A percentile compares a stretch with the other conserved stretches of the same genome.
Conservation (phyloP, 1,139 yeast genomes). For the Suhomyces chickasaworum region DNA sequence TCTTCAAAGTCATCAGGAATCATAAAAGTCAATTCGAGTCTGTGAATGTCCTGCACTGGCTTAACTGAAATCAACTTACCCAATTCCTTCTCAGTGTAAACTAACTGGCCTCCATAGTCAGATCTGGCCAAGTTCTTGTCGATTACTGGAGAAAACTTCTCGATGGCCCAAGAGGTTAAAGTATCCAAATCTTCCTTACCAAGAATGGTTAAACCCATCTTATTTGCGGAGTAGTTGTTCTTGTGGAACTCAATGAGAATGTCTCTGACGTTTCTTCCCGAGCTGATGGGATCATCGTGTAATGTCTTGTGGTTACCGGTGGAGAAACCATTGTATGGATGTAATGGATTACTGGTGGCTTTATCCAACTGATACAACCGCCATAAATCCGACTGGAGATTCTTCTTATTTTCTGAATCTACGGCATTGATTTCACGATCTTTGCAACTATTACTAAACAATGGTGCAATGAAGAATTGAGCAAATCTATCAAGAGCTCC, state of each 20-base stretch:
- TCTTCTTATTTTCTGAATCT: constrained; percentile 93
- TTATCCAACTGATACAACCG: constrained; percentile 84
- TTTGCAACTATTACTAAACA: constrained; percentile 78
- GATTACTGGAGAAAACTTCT: constrained; percentile 64
- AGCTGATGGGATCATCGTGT: constrained; percentile 52
- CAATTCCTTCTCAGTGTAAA: constrained; percentile 47
- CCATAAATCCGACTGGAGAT: constrained; percentile 88
- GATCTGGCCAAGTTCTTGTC: constrained; percentile 58
- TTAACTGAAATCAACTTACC: constrained; percentile 62
- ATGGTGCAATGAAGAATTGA: constrained; percentile 85
- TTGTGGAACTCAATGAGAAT: constrained; percentile 63
- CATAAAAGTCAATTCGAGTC: constrained; percentile 65
- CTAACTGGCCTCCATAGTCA: constrained; percentile 37
- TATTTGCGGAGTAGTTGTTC: constrained; percentile 68
- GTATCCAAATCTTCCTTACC: constrained; percentile 80
- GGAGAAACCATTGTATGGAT: constrained; percentile 74
- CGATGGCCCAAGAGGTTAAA: constrained; percentile 67
- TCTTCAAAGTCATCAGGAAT: constrained; percentile 71
- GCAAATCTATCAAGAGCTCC: constrained; percentile 93
- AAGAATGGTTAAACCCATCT: constrained; percentile 83
- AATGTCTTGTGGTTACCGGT: constrained; percentile 71
- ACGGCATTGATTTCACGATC: constrained; percentile 94
- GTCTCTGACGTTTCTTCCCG: constrained; percentile 62
- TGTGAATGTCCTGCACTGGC: constrained; percentile 80
- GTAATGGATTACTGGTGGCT: constrained; percentile 66